Base-by-base conservation (phyloP, 108 stramenopile genomes). In the Discostella pseudostelligera region DNA sequence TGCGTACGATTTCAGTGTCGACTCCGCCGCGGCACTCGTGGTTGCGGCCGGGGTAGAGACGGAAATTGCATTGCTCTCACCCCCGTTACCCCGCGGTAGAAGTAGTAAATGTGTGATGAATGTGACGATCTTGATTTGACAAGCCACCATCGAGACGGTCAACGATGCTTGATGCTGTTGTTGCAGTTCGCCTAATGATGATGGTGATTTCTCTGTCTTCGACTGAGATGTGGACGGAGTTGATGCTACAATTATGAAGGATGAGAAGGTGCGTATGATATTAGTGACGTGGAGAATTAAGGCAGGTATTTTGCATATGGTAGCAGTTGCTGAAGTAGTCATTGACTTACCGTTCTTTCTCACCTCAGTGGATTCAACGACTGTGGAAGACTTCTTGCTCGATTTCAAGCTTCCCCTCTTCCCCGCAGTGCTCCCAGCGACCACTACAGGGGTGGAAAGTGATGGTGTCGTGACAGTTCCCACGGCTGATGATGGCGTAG, bases 101-200 rank as follows among this genome's bases (percentile, higher is more conserved):
- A 32, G 54, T 13, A 55, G 29, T 36, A 36, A 36, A 8, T 55
- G 54, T 11, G 54, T 55, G 0, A 55, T 32, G 54, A 55, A 55
- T 1, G 54, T 35, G 13, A 55, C 32, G 12, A 55, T 36, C 14
- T 55, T 55, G 32, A 55, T 35, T 35, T 55, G 54, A 55, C 46
- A 19, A 3, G 93, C 85, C 49, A 96, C 59, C 16, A 68, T 67
- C 9, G 6, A 83, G 49, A 12, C 82, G 81, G 10, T 24, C 3
- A 11, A 16, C 11, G 14, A 6, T 39, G 39, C 1, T 26, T 54
- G 32, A 35, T 56, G 22, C 2, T 66, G 54, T 26, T 21, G n/a
- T n/a, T 20, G 65, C 25, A 35, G 12, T n/a, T 48, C 12, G 39
- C 24, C 13, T 20, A 42, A 26, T 17, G 45, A 2, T 35, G 53